A percentile compares a stretch with the other conserved stretches of the same genome.
phyloP scores from a whole-genome alignment of 768 basidiomycete species.

The Russula emetica region DNA sequence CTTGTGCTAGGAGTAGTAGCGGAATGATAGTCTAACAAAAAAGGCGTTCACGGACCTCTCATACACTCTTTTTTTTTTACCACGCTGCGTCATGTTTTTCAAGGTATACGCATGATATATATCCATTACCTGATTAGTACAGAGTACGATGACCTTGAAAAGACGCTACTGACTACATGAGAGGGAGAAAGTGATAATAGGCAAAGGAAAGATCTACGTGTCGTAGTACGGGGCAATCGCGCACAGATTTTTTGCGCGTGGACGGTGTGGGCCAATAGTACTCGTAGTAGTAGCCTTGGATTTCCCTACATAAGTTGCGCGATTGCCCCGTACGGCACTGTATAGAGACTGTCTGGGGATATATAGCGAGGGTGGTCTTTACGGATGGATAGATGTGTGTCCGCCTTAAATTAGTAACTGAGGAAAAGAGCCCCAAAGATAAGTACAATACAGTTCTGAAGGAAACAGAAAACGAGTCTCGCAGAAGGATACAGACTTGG shows the following conservation, averaged over 20 bases:
- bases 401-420: not conserved
- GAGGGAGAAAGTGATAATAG: not conserved
- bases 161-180: slow-evolving; percentile 8
- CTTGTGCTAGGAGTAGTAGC: slow-evolving; percentile 14
- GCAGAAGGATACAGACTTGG: not conserved
- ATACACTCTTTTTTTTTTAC: not conserved
- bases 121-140: slow-evolving; percentile 10
- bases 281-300: too few relatives aligned
- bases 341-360: not conserved
- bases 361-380: not conserved
- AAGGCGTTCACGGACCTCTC: slow-evolving; percentile 2
- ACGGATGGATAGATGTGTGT: not conserved
- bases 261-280: too few relatives aligned
- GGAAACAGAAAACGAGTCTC: not conserved
- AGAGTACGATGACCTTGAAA: not conserved
- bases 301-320: too few relatives aligned
- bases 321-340: too few relatives aligned
- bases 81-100: not conserved
- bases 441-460: not conserved
- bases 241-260: too few relatives aligned
- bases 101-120: not conserved
- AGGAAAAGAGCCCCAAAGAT: not conserved
- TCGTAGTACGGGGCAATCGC: too few relatives aligned
- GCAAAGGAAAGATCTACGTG: not conserved
- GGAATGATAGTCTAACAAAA: not conserved